Evolutionary conservation across 1,284 basidiomycete species (phyloP), one percentile per base, ranked within the genome.

Genomic region (Ganoderma lingzhi): DNA sequence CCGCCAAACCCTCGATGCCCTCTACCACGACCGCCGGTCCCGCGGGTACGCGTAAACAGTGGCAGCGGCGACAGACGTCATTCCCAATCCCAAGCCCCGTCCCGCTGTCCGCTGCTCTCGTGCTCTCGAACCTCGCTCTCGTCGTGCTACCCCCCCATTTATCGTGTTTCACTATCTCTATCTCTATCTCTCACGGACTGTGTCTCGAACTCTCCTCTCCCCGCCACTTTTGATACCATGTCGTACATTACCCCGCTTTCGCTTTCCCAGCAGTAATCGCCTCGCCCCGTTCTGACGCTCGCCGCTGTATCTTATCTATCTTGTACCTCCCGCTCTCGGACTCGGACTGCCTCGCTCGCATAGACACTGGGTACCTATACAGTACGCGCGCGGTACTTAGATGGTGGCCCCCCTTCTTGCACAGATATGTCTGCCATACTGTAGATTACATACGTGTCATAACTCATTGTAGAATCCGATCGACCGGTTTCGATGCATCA

Each of bases 1-100:
- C 6, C 75, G 76, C 37, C 73, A 75, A 53, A 77, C 79, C 3
- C 67, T 81, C 53, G 62, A 70, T 4, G 74, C 74, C 1, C 75
- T 79, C 32, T 68, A 71, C 5, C 63, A 71, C 37, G 73, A 78
- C 65, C 69, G 77, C 28, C 67, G 70, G 10, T 28, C 68, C 32
- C 65, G 70, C 39, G 62, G 68, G 28, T 70, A 64, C 63, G 53
- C 37, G 62, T 69, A 65, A 59, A 23, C 59, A n/a, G 45, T 17
- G 48, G 19, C 30, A 37, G 17, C 19, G 37, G 51, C 42, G 56
- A 44, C 23, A 23, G 37, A 55, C 30, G 15, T 59, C 62, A 12
- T 23, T 32, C 35, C 35, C 35, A 35, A 3, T 3, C 30, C 19
- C 28, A 28, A 45, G n/a, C 65, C n/a, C 28, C 44, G 55, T 19